Base-by-base conservation (phyloP, 2,329 filamentous ascomycete species). In the Salinomyces thailandicus region DNA sequence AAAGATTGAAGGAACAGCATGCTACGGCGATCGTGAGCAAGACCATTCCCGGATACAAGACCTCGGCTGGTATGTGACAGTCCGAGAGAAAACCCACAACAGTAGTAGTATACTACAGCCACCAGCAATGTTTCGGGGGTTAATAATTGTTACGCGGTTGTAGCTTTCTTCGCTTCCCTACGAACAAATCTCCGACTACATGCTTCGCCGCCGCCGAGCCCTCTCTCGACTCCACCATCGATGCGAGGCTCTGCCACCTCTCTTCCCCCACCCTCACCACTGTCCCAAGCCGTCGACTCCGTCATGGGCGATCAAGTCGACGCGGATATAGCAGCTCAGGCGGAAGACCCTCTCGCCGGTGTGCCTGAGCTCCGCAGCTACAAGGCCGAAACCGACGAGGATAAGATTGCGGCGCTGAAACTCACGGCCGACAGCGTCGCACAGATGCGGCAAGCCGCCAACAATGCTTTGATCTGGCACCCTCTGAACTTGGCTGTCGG, bases 161-260 rank as follows among this genome's bases (percentile, higher is more conserved):
- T 14, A 91, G 84, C 83, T 17, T 91, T 91, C 66, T 81, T 91
- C 61, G 81, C 77, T 38, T 89, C 85, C 49, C 71, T 91, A 12
- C 77, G 82, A 48, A 81, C 81, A 45, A 91, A 91, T 54, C 73
- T 91, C 37, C 78, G 79, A 50, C 76, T 89, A 39, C 50, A 52
- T 53, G 67, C 63, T 49, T 64, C 67, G 19, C 54, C 77, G 68
- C 43, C 75, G 38, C 62, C 80, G 45, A 73, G 77, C 30, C 79
- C 79, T 33, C 70, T 75, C 42, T 67, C 69, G 38, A 79, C 73
- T 42, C 83, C 81, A 16, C 79, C 79, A 14, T 69, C 73, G 36
- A 65, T 67, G 53, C 57, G 58, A 36, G 52, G 53, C 36, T 58
- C 54, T 38, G 54, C 50, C 39, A 52, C 50, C 64, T 79, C 54